Evolutionary conservation across 306 rosid species (phyloP), one percentile per base, ranked within the genome.

Genomic region (Betula pendula): DNA sequence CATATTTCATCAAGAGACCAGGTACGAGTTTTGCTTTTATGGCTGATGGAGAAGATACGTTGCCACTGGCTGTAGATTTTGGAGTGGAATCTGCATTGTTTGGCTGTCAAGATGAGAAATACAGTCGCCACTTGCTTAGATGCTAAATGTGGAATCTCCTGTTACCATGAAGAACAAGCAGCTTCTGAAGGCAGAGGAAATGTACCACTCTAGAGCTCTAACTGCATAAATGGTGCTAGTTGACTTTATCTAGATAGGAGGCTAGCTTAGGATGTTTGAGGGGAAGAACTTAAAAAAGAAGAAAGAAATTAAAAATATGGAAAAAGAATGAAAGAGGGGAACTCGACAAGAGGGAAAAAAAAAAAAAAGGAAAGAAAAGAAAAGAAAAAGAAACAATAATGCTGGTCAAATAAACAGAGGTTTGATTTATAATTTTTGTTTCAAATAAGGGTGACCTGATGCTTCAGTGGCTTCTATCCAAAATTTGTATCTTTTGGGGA

Each of bases 21-120:
- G 67, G 70, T 81, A 76, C 74, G 60, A 68, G 60, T 75, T 88
- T 77, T 77, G 81, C 81, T 80, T 88, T 65, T 70, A 75, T 79
- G 82, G 86, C 87, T 85, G 73, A 81, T 77, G 70, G 72, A 72
- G 59, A 58, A 29, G 48, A 66, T 42, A 52, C 60, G 25, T 5
- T 67, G 24, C 63, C 20, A 27, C 49, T 47, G 75, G 22, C 56
- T 71, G 75, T 65, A 49, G 70, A 56, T 47, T 56, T 35, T 70
- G 81, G 74, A 73, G 55, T 20, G 70, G 63, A 69, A 52, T 48
- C 10, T 70, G 52, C 73, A 20, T 38, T 29, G 14, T 65, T 35
- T 66, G 48, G 79, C 55, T 20, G 50, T 63, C 43, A 65, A 73
- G 31, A 29, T 47, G 67, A 38, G 35, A 24, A 6, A 73, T 35